Conservation (phyloP, 1,139 yeast genomes). For the Eremothecium coryli region DNA sequence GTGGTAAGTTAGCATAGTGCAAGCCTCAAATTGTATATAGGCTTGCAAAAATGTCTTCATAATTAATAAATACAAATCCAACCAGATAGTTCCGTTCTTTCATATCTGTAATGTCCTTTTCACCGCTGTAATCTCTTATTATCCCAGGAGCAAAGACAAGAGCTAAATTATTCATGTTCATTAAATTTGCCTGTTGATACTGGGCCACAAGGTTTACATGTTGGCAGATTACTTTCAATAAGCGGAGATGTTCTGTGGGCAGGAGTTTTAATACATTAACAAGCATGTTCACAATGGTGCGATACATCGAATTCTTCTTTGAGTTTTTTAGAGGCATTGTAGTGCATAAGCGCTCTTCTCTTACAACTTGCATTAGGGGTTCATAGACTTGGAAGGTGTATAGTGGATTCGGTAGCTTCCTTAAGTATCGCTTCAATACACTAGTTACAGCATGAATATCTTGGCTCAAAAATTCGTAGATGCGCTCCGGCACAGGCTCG, state of each 20-base stretch:
- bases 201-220: conserved; percentile 56
- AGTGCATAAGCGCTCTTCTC: conserved; percentile 24
- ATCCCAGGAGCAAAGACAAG: conserved; percentile 95
- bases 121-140: conserved; percentile 72
- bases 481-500: conserved; percentile 15
- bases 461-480: conserved; percentile 33
- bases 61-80: conserved; percentile 59
- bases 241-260: conserved; percentile 60
- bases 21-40: too few relatives aligned
- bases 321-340: conserved; percentile 12
- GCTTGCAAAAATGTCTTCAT: conserved; percentile 15
- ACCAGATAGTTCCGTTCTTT: conserved; percentile 71
- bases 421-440: conserved; percentile 75
- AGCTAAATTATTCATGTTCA: conserved; percentile 75
- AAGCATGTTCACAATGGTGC: conserved; percentile 29
- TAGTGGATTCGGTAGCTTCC: conserved; percentile 78
- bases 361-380: conserved; percentile 46
- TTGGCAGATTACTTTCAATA: conserved; percentile 46
- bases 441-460: conserved; percentile 86
- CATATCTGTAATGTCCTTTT: conserved; percentile 81
- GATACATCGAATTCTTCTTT: conserved; percentile 7
- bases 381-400: conserved; percentile 64
- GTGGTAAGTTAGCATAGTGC: too few relatives aligned
- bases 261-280: conserved; percentile 35
- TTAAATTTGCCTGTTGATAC: conserved; percentile 47